These are phyloP conservation scores for Diplodia intermedia DNA, from an alignment of 2,329 filamentous ascomycete genomes.

Conservation along the genomic window DNA sequence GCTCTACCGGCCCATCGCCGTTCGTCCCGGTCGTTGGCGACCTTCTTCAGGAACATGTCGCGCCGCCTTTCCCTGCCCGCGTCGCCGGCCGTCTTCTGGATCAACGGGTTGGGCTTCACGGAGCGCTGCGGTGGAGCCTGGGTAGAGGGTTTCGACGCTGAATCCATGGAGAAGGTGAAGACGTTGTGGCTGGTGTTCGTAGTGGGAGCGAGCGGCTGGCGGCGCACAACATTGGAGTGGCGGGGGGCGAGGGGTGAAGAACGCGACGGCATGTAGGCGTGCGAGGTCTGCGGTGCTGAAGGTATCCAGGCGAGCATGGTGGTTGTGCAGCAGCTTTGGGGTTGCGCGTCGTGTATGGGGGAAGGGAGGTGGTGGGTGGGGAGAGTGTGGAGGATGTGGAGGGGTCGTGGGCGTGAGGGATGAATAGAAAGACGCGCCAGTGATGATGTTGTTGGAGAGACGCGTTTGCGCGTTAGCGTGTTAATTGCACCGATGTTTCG, in stretches of 20 bases:
- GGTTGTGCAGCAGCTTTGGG: background rate
- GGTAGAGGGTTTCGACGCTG: background rate
- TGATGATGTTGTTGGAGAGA: conserved; percentile 23
- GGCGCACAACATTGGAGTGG: conserved; percentile 16
- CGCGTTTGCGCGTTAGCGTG: conserved; percentile 25
- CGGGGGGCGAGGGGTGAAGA: conserved; percentile 32
- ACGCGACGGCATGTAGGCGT: conserved; percentile 32
- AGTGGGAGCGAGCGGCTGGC: conserved; percentile 9
- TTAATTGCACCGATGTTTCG: conserved; percentile 11
- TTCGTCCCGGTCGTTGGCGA: conserved; percentile 54
- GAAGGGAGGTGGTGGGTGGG: conserved; percentile 3
- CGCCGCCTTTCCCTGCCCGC: conserved; percentile 69
- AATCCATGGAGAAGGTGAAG: conserved; percentile 16
- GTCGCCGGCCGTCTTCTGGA: conserved; percentile 60
- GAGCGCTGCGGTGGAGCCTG: conserved; percentile 43
- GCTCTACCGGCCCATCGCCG: conserved; percentile 54
- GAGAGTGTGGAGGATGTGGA: background rate
- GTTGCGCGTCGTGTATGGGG: background rate
- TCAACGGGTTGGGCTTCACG: conserved; percentile 68
- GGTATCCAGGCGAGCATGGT: conserved; percentile 29
- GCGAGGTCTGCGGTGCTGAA: conserved; percentile 3
- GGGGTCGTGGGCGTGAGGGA: background rate
- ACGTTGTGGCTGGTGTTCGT: background rate
- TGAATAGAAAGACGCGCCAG: conserved; percentile 12
- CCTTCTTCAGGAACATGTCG: conserved; percentile 71